Conservation (phyloP, 192 early-diverging fungal species). For the Geosiphon pyriformis region DNA sequence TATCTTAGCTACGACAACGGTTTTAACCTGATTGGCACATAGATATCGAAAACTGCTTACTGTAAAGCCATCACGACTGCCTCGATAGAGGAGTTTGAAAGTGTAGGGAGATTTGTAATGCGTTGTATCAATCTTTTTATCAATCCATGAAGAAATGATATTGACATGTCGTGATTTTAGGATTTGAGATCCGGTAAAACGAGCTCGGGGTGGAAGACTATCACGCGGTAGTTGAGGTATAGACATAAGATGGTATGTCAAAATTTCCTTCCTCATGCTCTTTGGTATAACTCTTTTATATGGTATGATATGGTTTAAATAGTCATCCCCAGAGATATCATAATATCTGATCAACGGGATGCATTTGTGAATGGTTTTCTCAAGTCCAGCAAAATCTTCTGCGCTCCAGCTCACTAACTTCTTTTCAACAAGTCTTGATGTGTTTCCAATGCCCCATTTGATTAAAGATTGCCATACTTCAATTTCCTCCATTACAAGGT, state of each 20-base stretch:
- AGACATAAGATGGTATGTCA: not conserved
- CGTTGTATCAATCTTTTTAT: not conserved
- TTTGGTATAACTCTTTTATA: constrained; percentile 9
- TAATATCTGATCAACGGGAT: constrained; percentile 23
- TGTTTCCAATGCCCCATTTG: not conserved
- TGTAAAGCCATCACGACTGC: too few species aligned
- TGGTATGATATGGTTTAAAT: not conserved
- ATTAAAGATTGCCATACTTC: not conserved
- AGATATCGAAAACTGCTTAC: too few species aligned
- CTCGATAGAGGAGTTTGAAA: constrained; percentile 12
- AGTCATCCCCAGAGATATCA: constrained; percentile 15
- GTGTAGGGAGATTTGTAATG: not conserved
- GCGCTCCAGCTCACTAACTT: not conserved
- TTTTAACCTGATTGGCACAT: too few species aligned
- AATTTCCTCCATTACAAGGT: not conserved
- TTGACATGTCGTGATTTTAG: not conserved
- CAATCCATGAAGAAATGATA: constrained; percentile 16
- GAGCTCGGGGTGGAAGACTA: constrained; percentile 13
- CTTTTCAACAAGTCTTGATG: not conserved
- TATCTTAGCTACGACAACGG: too few species aligned
- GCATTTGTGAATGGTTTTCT: not conserved
- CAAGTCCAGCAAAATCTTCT: constrained; percentile 8
- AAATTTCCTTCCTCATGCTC: not conserved
- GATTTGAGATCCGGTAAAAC: constrained; percentile 1
- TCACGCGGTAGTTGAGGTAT: not conserved